Base-by-base conservation (phyloP, 2,329 filamentous ascomycete species). In the Cladophialophora carrionii region DNA sequence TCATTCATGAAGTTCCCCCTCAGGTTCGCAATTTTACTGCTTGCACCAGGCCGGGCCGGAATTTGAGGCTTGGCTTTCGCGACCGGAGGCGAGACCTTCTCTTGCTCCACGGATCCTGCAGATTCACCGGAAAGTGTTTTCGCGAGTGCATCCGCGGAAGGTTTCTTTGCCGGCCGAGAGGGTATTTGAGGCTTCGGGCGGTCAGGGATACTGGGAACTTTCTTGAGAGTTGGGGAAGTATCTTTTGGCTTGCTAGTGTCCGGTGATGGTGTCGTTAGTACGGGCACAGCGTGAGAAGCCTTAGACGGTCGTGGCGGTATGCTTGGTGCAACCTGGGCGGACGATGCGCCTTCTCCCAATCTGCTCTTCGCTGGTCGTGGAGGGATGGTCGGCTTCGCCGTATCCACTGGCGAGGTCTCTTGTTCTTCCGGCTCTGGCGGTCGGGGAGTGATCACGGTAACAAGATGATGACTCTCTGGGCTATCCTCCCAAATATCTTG, bases 401-500 rank as follows among this genome's bases (percentile, higher is more conserved):
- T 49, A 32, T 64, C 66, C 43, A 73, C 74, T 10, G 57, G 54
- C 10, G 71, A 72, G 56, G 71, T 64, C 55, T 79, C 78, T 24
- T 81, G 79, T 2, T 84, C 81, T 31, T 83, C 80, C 62, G 84
- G 8, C 32, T 60, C 85, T 31, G 3, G 48, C 17, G 79, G 85
- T 26, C 76, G 74, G 71, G 66, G 82, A 49, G 77, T 82, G 57
- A 96, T 88, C 0, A 89, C 93, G 0, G 93, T 90, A 73, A 92
- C 87, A 22, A 96, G 84, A 68, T 90, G 84, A 63, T 90, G 85
- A 73, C 91, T 94, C 72, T 96, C 92, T 1, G 94, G 94, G 0
- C 86, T 88, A 76, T 98, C 94, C 79, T 98, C 94, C 94, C 94
- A 97, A 49, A 97, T 87, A 77, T 98, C 94, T 61, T 88, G 87